Evolutionary conservation across 2,329 filamentous ascomycete genomes (phyloP), one percentile per base, ranked within the genome.

Genomic region (Pseudogymnoascus sp.): DNA sequence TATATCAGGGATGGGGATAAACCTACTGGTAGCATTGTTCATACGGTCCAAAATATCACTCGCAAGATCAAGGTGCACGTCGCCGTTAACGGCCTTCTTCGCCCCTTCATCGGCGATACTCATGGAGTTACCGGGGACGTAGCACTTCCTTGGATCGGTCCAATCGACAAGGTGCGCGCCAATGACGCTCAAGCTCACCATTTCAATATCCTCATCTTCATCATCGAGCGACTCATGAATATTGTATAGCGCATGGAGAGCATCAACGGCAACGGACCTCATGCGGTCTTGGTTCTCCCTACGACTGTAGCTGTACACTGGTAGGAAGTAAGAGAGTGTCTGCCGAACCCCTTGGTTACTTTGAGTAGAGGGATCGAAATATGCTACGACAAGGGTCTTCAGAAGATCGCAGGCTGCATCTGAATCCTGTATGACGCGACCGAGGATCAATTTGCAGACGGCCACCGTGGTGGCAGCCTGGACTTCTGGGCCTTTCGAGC

Each of bases 81-180:
- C 88, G 7, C 88, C 88, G 66, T 89, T 88, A 14, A 90, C 82
- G 60, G 78, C 79, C 77, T 82, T 87, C 74, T 84, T 87, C 61
- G 83, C 80, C 1, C 78, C 79, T 58, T 89, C 84, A 60, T 75
- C 76, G 23, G 71, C 76, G 63, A 78, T 76, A 1, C 80, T 70
- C 1, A 76, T 69, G 28, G 77, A 67, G 28, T 72, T 72, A 52
- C 77, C 68, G 66, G 77, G 81, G 62, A 73, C 82, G 75, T 76
- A 89, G 76, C 78, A 90, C 74, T 95, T 92, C 59, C 93, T 82
- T 38, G 92, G 92, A 73, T 97, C 93, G 0, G 93, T 97, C 94
- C 93, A 97, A 73, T 97, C 93, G 0, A 92, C 85, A 6, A 97
- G 78, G 70, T 92, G 93, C 2, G 90, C 86, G 0, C 90, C 91